Evolutionary conservation across 768 basidiomycete genomes (phyloP), one percentile per base, ranked within the genome.

Genomic region (Leccinum arenicola): DNA sequence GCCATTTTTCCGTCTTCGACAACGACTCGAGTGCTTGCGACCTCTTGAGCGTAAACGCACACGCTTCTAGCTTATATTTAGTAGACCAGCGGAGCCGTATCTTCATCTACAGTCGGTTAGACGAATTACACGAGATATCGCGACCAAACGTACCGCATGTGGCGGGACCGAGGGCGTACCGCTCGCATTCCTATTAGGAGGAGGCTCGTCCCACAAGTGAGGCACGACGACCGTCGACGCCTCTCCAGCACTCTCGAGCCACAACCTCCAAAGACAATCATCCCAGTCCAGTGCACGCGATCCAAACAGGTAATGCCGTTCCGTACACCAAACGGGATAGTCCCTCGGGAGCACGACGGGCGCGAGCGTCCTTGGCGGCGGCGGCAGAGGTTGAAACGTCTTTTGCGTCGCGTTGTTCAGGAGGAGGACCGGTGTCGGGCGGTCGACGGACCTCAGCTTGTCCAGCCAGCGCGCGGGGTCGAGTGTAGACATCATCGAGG

Each of bases 231-330:
- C 52, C 38, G 64, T 64, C 51, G 64, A 60, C 6, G 75, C 68
- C 12, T 72, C 71, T 14, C 85, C 85, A 36, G 77, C 78, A 56
- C 75, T 79, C 56, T 84, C 81, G 27, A 87, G 75, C 75, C 82
- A 82, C 57, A 86, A 59, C 64, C 84, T 83, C 86, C 86, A 88
- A 14, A 87, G 70, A 67, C 87, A 88, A 58, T 85, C 83, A 35
- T 78, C 75, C 86, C 86, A 88, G 58, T 86, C 84, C 4, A 76
- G 69, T 1, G 64, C 59, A 21, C 84, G 82, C 23, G 80, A 77
- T 35, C 72, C 69, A 50, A 72, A 68, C 17, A 78, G 62, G 59
- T 83, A 81, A 57, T 80, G 74, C 38, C 85, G 78, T 58, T 87
- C 86, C 2, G 81, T 78, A 62, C 87, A 88, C 87, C 87, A 88